phyloP scores from a whole-genome alignment of 139 green algal genomes.

The Nannochloris sp. region DNA sequence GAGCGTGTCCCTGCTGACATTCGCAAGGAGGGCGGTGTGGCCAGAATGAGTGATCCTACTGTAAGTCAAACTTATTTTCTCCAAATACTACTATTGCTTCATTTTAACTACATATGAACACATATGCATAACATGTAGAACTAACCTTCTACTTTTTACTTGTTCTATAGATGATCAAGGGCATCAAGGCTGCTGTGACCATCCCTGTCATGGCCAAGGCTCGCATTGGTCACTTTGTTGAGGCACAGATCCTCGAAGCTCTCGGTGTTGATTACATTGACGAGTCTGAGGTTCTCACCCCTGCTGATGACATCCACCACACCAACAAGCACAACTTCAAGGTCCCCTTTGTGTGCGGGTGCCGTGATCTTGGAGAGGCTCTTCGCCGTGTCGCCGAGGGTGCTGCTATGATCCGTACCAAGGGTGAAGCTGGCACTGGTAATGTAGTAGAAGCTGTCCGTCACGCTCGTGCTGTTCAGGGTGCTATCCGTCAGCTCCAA shows the following conservation, averaged over 20 bases:
- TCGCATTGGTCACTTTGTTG: constrained; percentile 98
- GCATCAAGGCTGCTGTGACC: constrained; percentile 93
- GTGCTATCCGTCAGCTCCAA: constrained; percentile 89
- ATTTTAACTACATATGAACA: no score
- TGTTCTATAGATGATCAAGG: constrained; percentile 76
- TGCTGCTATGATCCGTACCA: constrained; percentile 97
- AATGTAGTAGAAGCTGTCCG: constrained; percentile 98
- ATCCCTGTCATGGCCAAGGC: constrained; percentile 99
- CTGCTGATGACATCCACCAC: constrained; percentile 97
- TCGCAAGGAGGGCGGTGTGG: constrained; percentile 89
- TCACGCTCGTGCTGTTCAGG: constrained; percentile 89
- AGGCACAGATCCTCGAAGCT: constrained; percentile 97
- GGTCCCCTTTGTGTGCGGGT: constrained; percentile 98
- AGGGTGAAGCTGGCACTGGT: constrained; percentile 96
- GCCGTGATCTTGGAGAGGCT: constrained; percentile 96
- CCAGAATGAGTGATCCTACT: constrained; percentile 91
- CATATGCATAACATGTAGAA: no score
- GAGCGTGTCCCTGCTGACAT: constrained; percentile 98
- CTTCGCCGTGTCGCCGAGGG: constrained; percentile 94
- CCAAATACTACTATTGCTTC: not conserved
- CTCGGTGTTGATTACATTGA: constrained; percentile 97
- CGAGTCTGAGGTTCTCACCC: constrained; percentile 97
- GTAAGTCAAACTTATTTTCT: constrained; percentile 12
- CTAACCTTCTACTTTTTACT: no score
- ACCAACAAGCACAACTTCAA: constrained; percentile 99